Conservation (phyloP, 805 yeast genomes). For the Lipomyces kockii region DNA sequence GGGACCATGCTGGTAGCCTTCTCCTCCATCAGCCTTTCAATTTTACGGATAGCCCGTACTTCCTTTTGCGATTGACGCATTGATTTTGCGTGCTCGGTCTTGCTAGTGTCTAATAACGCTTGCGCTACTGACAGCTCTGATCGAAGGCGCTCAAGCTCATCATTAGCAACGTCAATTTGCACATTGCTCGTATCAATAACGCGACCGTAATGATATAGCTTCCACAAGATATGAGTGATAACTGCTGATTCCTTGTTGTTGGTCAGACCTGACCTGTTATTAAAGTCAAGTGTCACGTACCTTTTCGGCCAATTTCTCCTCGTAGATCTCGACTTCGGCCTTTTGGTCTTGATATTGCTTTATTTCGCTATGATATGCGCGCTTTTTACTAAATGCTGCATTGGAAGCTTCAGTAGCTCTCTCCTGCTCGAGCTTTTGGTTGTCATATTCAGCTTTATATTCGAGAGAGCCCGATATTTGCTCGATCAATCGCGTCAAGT, state of each 20-base stretch:
- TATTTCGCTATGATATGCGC: conserved; percentile 72
- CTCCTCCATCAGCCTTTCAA: conserved; percentile 50
- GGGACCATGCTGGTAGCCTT: conserved; percentile 62
- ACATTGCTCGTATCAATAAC: conserved; percentile 41
- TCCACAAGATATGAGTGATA: conserved; percentile 61
- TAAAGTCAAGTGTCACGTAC: conserved; percentile 43
- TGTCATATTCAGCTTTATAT: conserved; percentile 66
- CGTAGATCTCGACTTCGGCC: conserved; percentile 70
- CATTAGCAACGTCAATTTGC: conserved; percentile 33
- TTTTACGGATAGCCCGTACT: conserved; percentile 47
- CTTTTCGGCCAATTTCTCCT: conserved; percentile 57
- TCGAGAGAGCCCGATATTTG: conserved; percentile 82
- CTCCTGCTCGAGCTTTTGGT: conserved; percentile 65
- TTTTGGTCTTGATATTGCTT: conserved; percentile 78
- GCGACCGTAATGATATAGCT: conserved; percentile 63
- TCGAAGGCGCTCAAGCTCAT: conserved; percentile 14
- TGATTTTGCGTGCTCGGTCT: conserved; percentile 34
- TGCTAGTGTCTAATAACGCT: conserved; percentile 19
- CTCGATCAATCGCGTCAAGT: conserved; percentile 75
- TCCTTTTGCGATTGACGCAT: conserved; percentile 39
- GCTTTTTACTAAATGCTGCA: conserved; percentile 66
- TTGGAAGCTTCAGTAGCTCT: conserved; percentile 67
- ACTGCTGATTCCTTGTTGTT: conserved; percentile 42
- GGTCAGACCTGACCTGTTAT: not conserved
- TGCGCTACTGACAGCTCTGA: conserved; percentile 24